Evolutionary conservation across 345 rosid species (phyloP), one percentile per base, ranked within the genome.

Genomic region (Turnera subulata): DNA sequence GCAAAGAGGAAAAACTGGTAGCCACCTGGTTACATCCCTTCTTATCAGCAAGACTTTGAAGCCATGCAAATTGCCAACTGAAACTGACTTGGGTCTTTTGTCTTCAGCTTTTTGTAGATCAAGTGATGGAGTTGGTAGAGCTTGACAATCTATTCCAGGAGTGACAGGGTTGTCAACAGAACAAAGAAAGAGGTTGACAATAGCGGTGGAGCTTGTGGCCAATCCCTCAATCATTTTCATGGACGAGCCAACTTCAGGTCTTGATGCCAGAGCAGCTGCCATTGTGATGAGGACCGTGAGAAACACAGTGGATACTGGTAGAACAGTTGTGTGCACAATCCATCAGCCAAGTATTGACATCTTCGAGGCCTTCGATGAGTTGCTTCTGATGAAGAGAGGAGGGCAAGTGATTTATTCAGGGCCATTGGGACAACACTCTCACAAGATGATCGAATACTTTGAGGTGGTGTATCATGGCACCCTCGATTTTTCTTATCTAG

Each of bases 61-160:
- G 26, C 6, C 40, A 6, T 25, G 5, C 13, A n/a, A 6, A 16
- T 6, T 4, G 2, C 11, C 6, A 15, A 40, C 15, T 40, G n/a
- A 40, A 9, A 56, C 10, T 25, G 15, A 19, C 8, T 17, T n/a
- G n/a, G 11, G 24, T 2, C 4, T 17, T 6, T 44, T 26, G 6
- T 46, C 51, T 46, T n/a, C 56, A 73, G 77, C 47, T 53, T 37
- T 73, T 67, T 43, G 73, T 59, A 18, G 63, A 67, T 49, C 66
- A 73, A 59, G 66, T 67, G 62, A 63, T 67, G 72, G 67, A 73
- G 40, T 48, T 66, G 8, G 65, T 67, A n/a, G 73, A 66, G 57
- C 50, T 59, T 18, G 50, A 56, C 24, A 62, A 44, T 45, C 77
- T 67, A 22, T 42, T 15, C 60, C 50, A n/a, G 60, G 60, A 24